Percentiles rank a stretch among this genome's conserved stretches.
phyloP scores from a whole-genome alignment of 495 filamentous ascomycete genomes.

The Schizothecium vesticola region DNA sequence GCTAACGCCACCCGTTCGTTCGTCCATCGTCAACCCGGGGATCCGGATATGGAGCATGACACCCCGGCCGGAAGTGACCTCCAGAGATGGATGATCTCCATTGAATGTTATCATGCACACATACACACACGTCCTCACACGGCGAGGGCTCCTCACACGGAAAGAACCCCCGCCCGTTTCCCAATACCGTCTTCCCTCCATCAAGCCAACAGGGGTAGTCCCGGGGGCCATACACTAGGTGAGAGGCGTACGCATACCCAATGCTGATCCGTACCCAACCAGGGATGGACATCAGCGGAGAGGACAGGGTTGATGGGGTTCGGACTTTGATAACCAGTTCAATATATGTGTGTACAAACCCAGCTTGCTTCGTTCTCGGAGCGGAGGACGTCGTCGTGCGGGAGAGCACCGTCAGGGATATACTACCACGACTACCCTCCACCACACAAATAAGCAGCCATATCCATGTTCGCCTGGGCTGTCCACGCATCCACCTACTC shows the following conservation, averaged over 20 bases:
- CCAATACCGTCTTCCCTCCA: background rate
- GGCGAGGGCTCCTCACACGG: background rate
- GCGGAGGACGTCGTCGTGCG: background rate
- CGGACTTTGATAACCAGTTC: background rate
- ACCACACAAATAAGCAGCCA: background rate
- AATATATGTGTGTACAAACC: background rate
- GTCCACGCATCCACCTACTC: background rate
- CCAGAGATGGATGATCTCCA: background rate
- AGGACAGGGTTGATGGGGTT: background rate
- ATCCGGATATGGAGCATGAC: background rate
- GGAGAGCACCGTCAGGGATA: background rate
- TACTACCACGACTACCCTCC: background rate
- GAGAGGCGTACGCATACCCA: background rate
- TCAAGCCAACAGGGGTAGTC: background rate
- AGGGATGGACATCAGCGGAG: background rate
- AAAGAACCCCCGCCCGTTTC: background rate
- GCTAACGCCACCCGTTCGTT: background rate
- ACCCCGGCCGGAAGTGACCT: background rate
- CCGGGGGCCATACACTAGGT: background rate
- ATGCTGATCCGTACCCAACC: background rate
- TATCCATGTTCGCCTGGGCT: background rate
- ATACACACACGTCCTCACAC: background rate
- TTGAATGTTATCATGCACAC: background rate
- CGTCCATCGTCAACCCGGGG: slow-evolving; percentile 3
- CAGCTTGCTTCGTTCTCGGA: background rate